phyloP scores from a whole-genome alignment of 1,284 basidiomycete genomes.

The Melampsora americana region DNA sequence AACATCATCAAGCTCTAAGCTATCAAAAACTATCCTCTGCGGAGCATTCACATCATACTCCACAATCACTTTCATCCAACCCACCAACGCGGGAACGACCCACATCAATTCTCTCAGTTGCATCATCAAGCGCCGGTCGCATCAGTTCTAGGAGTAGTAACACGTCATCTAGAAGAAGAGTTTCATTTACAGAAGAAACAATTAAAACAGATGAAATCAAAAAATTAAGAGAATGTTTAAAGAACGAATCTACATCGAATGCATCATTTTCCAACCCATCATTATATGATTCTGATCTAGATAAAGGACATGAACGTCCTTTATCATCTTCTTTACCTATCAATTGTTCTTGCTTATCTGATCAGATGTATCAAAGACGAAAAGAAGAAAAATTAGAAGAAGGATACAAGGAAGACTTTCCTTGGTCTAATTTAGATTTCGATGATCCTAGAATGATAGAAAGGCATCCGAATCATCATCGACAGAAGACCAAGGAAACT shows the following conservation, averaged over 20 bases:
- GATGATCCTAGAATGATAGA: background rate
- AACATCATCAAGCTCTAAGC: no score
- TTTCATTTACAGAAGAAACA: constrained; percentile 2
- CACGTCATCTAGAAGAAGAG: background rate
- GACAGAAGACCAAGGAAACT: no score
- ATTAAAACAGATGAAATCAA: background rate
- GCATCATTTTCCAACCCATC: background rate
- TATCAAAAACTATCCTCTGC: no score
- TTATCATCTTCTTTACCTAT: background rate
- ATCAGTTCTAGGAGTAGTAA: background rate
- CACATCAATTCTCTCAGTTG: constrained; percentile 1
- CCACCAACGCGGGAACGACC: background rate
- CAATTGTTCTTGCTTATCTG: background rate
- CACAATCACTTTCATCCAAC: background rate
- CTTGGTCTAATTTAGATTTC: background rate
- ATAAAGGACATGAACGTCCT: no score
- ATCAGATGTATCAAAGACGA: background rate
- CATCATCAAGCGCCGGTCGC: background rate
- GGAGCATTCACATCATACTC: no score
- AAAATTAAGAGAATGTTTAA: background rate
- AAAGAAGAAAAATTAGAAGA: background rate
- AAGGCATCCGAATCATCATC: no score
- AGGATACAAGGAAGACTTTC: background rate
- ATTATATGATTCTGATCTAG: background rate
- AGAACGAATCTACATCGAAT: no score